Base-by-base conservation (phyloP, 2,329 filamentous ascomycete species). In the Furcasterigmium furcatum region DNA sequence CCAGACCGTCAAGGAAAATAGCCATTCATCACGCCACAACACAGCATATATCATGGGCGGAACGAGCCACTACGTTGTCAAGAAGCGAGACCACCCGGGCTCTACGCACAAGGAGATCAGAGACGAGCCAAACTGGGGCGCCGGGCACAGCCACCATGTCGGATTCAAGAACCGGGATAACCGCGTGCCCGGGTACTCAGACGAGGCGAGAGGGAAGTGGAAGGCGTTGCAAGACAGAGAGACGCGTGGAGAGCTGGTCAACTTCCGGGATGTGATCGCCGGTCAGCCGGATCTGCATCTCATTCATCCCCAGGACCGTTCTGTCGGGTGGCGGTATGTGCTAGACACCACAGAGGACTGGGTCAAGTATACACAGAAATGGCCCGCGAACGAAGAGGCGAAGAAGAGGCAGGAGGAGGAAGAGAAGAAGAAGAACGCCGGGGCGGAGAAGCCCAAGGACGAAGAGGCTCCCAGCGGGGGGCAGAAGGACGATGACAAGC, bases 301-400 rank as follows among this genome's bases (percentile, higher is more conserved):
- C 4, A 50, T 61, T 1, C 58, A 68, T 38, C 71, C 72, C 0
- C 63, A 71, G 16, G 65, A 71, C 25, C 66, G 68, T 44, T 69
- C 72, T 4, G 43, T 65, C 5, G 70, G 71, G 8, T 78, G 75
- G 74, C 61, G 75, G 29, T 76, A 71, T 51, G 70, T 77, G 10
- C 57, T 79, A 1, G 61, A 76, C 29, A 63, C 65, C 9, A 71
- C 71, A 0, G 74, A 79, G 46, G 64, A 73, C 42, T 73, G 66
- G 58, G 62, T 78, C 45, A 78, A 75, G 55, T 64, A 72, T 30
- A 53, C 64, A 8, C 62, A 78, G 48, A 54, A 64, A 2, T 79
- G 74, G 74, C 73, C 72, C 1, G 65, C 67, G 0, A 79, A 79
- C 51, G 50, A 62, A 45, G 55, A 64, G 32, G 48, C 53, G 30